Percentiles rank a stretch among this genome's conserved stretches.
These are phyloP conservation scores for Hibiscus tridactylites DNA, from an alignment of 345 rosid genomes.

Conservation along the genomic window DNA sequence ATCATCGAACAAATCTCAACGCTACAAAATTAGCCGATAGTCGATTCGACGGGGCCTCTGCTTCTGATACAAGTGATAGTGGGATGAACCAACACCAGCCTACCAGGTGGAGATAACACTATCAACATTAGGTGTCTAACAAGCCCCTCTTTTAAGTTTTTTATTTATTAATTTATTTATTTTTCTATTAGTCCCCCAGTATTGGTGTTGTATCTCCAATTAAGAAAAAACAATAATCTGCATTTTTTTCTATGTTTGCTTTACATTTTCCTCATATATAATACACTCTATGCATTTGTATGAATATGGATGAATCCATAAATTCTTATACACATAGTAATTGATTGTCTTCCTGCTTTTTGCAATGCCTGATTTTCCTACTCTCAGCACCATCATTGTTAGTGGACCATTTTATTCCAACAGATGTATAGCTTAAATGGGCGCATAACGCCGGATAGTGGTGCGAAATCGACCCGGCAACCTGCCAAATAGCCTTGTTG, in stretches of 20 bases:
- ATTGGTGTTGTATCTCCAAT: conserved; percentile 23
- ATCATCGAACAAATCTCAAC: conserved; percentile 18
- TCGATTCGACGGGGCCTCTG: conserved; percentile 30
- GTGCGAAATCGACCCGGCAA: conserved; percentile 8
- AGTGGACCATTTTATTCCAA: conserved; percentile 19
- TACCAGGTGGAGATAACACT: conserved; percentile 35
- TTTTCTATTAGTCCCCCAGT: background rate
- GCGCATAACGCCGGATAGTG: background rate
- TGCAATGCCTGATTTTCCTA: background rate
- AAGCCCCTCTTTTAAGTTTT: background rate
- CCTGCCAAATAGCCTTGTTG: background rate
- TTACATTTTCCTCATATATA: background rate
- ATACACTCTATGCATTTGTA: conserved; percentile 13
- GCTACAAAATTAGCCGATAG: conserved; percentile 25
- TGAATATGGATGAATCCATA: conserved; percentile 20
- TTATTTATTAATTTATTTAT: background rate
- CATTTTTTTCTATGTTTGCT: conserved; percentile 4
- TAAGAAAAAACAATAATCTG: conserved; percentile 20
- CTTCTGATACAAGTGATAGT: conserved; percentile 39
- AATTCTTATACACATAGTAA: conserved; percentile 19
- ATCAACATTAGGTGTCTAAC: conserved; percentile 33
- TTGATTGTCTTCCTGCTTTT: conserved; percentile 9
- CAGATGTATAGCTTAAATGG: background rate
- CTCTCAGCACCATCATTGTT: background rate
- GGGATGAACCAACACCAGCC: conserved; percentile 30